A percentile compares a stretch with the other conserved stretches of the same genome.
Evolutionary conservation across 768 basidiomycete species (phyloP).

Genomic region (Leucosporidium scottii): DNA sequence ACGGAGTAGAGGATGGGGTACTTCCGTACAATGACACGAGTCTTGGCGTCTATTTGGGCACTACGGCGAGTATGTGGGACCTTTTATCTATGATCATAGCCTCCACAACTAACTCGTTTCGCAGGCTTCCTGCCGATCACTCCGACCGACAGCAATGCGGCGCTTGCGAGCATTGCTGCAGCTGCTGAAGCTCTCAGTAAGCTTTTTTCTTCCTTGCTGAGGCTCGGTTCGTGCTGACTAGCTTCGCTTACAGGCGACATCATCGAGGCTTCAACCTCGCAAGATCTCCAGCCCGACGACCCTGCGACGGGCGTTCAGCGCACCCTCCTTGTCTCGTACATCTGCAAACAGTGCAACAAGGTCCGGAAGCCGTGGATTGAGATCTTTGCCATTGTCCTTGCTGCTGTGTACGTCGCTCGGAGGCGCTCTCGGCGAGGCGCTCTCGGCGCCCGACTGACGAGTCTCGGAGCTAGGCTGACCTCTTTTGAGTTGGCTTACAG

Average conservation of each 20-base stretch:
- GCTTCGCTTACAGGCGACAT: conserved; percentile 4
- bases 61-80: neutral
- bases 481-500: neutral
- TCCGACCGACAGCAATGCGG: neutral
- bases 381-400: neutral
- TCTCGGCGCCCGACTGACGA: too few relatives aligned
- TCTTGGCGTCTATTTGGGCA: neutral
- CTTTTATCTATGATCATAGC: too few relatives aligned
- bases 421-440: too few relatives aligned
- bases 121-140: neutral
- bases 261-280: conserved; percentile 9
- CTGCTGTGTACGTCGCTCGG: too few relatives aligned
- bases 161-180: neutral
- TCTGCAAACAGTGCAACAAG: neutral
- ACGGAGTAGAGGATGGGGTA: conserved; percentile 1
- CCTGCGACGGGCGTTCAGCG: neutral
- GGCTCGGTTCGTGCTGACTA: neutral
- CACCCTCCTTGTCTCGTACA: neutral
- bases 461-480: neutral
- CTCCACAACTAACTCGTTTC: neutral
- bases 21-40: neutral
- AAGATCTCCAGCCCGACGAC: conserved; percentile 17
- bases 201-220: neutral
- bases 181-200: neutral
- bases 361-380: neutral